A percentile compares a stretch with the other conserved stretches of the same genome.
These are phyloP conservation scores for Aciculosporium take DNA, from an alignment of 2,329 filamentous ascomycete species.

Conservation along the genomic window DNA sequence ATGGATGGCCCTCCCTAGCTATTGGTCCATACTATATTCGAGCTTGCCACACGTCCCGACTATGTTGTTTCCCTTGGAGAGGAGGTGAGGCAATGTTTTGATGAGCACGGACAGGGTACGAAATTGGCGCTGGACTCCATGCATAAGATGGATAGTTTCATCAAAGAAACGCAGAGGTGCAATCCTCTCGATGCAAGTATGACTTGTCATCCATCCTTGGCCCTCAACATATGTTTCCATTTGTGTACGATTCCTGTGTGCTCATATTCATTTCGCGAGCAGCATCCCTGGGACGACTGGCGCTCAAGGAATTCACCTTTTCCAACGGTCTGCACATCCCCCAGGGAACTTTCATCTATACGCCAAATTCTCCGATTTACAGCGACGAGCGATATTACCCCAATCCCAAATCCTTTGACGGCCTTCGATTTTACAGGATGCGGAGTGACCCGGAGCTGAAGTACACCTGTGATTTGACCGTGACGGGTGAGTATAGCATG, in stretches of 20 bases:
- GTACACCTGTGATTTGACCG: conserved; percentile 3
- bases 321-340: conserved; percentile 9
- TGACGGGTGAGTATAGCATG: conserved; percentile 8
- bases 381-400: conserved; percentile 7
- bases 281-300: conserved; percentile 8
- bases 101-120: conserved; percentile 4
- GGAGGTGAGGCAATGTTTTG: conserved; percentile 6
- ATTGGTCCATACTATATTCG: conserved; percentile 6
- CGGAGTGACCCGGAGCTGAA: conserved; percentile 4
- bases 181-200: conserved; percentile 9
- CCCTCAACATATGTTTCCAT: too few species aligned
- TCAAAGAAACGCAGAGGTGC: conserved; percentile 9
- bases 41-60: conserved; percentile 7
- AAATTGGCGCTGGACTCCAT: conserved; percentile 5
- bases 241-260: too few species aligned
- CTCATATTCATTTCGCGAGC: neutral
- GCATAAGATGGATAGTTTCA: conserved; percentile 10
- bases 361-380: conserved; percentile 7
- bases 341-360: conserved; percentile 6
- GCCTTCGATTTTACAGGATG: conserved; percentile 8
- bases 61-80: conserved; percentile 6
- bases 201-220: neutral
- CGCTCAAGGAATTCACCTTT: conserved; percentile 7
- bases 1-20: neutral
- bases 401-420: conserved; percentile 6